Evolutionary conservation across 1,284 basidiomycete genomes (phyloP), one percentile per base, ranked within the genome.

Genomic region (Polyporus tsugae): DNA sequence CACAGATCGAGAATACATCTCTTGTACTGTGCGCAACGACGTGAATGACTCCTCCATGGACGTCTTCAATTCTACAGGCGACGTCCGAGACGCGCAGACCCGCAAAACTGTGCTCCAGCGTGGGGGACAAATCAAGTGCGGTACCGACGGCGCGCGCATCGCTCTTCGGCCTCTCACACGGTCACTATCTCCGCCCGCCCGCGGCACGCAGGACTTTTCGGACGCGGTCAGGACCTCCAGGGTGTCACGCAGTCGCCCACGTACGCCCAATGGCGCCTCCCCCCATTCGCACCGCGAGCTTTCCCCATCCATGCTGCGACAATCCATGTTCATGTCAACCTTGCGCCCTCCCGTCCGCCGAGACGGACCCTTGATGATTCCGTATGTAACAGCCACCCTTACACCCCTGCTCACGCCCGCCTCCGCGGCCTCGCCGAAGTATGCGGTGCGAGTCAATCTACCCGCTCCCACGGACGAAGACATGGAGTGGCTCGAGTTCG

Each of bases 401-500:
- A 90, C 87, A 4, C 87, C 87, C 6, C 79, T 92, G 60, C 71
- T 80, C 46, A 65, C 62, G 10, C 66, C 63, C 10, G 67, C 67
- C 19, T 68, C 66, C n/a, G 53, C 64, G 2, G 74, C 80, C 35
- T 81, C 83, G 11, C 79, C 80, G 55, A 82, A 83, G 46, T 91
- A 93, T 72, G 88, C 86, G 29, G 91, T 93, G 58, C 84, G 86
- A 42, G 72, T 91, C 22, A 79, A 73, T 59, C 76, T 92, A 19
- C 86, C 87, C 39, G 86, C 86, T 6, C 90, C 90, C 22, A 80
- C 83, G 15, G 85, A 89, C 57, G 75, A 81, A 17, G 86, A 87
- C 64, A 84, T 85, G 29, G 89, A 89, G 65, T 91, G 88, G 89
- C 80, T 94, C n/a, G 91, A 93, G 78, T 93, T 94, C 75, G 91